phyloP scores from a whole-genome alignment of 257 asterid species.

The Solanum sejunctum region DNA sequence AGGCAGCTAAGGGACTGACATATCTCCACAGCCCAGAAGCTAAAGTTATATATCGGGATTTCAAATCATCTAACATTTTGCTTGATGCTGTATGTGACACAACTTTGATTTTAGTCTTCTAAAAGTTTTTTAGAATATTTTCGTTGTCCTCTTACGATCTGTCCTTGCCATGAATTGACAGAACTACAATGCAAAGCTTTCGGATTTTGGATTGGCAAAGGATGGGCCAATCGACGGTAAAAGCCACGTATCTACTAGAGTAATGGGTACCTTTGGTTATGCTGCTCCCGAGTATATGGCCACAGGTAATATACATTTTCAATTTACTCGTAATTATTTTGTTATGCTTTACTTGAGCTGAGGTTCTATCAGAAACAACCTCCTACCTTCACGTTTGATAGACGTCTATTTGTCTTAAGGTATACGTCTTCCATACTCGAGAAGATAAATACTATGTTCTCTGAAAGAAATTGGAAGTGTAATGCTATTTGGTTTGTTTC shows the following conservation, averaged over 20 bases:
- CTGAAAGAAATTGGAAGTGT: neutral
- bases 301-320: slow-evolving; percentile 15
- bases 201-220: slow-evolving; percentile 36
- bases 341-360: neutral
- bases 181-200: slow-evolving; percentile 35
- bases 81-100: slow-evolving; percentile 27
- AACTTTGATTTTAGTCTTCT: neutral
- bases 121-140: neutral
- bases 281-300: slow-evolving; percentile 39
- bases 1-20: slow-evolving; percentile 31
- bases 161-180: neutral
- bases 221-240: slow-evolving; percentile 35
- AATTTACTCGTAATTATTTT: neutral
- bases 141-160: neutral
- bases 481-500: neutral
- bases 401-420: neutral
- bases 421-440: neutral
- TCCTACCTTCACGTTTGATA: neutral
- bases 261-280: slow-evolving; percentile 39
- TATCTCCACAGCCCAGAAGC: slow-evolving; percentile 37
- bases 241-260: slow-evolving; percentile 33
- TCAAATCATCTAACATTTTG: slow-evolving; percentile 30
- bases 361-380: neutral
- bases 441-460: neutral
- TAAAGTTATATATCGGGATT: slow-evolving; percentile 36